Evolutionary conservation across 768 basidiomycete genomes (phyloP).

Genomic region (Rhizopogon sp.): DNA sequence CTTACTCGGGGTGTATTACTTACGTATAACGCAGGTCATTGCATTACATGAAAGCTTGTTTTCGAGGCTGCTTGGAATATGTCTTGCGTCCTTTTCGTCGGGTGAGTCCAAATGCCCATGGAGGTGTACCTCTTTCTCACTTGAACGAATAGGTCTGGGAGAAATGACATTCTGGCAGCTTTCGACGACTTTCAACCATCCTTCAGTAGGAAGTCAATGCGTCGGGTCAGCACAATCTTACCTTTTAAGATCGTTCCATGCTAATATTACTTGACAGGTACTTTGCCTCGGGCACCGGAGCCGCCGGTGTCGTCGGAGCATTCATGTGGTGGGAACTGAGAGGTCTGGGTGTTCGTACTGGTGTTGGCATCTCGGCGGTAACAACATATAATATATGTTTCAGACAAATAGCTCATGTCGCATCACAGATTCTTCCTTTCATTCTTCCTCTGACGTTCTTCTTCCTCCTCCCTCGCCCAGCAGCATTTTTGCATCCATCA

Average conservation of each 20-base stretch:
- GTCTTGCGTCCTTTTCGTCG: constrained; percentile 81
- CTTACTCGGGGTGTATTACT: neutral
- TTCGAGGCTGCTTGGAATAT: constrained; percentile 76
- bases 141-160: constrained; percentile 60
- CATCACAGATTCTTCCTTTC: constrained; percentile 69
- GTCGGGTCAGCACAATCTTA: constrained; percentile 55
- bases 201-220: constrained; percentile 67
- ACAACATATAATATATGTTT: constrained; percentile 17
- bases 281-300: constrained; percentile 92
- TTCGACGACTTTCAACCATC: constrained; percentile 74
- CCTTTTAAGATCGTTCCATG: neutral
- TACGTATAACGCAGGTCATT: constrained; percentile 52
- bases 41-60: constrained; percentile 61
- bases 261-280: constrained; percentile 42
- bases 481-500: constrained; percentile 42
- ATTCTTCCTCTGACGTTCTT: constrained; percentile 75
- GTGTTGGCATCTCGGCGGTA: constrained; percentile 81
- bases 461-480: constrained; percentile 65
- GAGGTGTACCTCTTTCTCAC: neutral
- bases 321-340: constrained; percentile 94
- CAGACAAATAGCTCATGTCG: constrained; percentile 1
- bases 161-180: constrained; percentile 93
- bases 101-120: constrained; percentile 36
- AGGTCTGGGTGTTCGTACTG: constrained; percentile 74
- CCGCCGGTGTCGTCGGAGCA: constrained; percentile 89